Evolutionary conservation across 2,329 filamentous ascomycete species (phyloP).

Genomic region (Periconia sp.): DNA sequence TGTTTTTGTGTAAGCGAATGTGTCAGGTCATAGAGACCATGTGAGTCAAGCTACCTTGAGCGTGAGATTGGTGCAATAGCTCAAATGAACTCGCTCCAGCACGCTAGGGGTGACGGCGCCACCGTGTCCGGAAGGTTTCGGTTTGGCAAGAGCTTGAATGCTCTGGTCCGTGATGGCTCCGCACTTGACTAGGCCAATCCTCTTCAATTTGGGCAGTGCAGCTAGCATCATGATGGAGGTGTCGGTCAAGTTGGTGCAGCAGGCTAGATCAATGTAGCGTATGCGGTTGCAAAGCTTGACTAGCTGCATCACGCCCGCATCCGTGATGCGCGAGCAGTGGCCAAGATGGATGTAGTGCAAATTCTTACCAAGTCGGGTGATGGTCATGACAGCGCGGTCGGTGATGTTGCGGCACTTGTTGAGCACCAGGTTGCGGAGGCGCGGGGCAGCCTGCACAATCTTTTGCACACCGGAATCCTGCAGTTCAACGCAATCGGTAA

Average conservation of each 20-base stretch:
- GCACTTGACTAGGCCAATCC: slow-evolving; percentile 95
- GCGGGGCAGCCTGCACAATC: slow-evolving; percentile 83
- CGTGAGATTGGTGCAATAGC: slow-evolving; percentile 86
- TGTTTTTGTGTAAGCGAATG: slow-evolving; percentile 41
- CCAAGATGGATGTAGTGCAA: slow-evolving; percentile 95
- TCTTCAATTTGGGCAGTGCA: slow-evolving; percentile 85
- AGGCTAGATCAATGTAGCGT: slow-evolving; percentile 96
- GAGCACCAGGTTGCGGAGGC: slow-evolving; percentile 87
- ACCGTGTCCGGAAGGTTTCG: slow-evolving; percentile 57
- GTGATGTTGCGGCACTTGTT: slow-evolving; percentile 94
- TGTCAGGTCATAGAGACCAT: not conserved
- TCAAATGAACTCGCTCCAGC: slow-evolving; percentile 91
- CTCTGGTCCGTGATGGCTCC: slow-evolving; percentile 85
- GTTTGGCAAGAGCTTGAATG: slow-evolving; percentile 79
- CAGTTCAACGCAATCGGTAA: slow-evolving; percentile 83
- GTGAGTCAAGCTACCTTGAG: slow-evolving; percentile 64
- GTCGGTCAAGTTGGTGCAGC: slow-evolving; percentile 87
- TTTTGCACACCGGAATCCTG: slow-evolving; percentile 85
- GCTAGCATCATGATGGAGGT: slow-evolving; percentile 82
- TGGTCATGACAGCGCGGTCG: slow-evolving; percentile 82
- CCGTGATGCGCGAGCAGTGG: slow-evolving; percentile 89
- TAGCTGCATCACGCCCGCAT: slow-evolving; percentile 80
- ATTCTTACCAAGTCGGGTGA: slow-evolving; percentile 89
- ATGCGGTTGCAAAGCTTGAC: slow-evolving; percentile 89
- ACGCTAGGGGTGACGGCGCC: slow-evolving; percentile 64